Evolutionary conservation across 2,329 filamentous ascomycete genomes (phyloP).

Genomic region (Rhinocladiella mackenziei): DNA sequence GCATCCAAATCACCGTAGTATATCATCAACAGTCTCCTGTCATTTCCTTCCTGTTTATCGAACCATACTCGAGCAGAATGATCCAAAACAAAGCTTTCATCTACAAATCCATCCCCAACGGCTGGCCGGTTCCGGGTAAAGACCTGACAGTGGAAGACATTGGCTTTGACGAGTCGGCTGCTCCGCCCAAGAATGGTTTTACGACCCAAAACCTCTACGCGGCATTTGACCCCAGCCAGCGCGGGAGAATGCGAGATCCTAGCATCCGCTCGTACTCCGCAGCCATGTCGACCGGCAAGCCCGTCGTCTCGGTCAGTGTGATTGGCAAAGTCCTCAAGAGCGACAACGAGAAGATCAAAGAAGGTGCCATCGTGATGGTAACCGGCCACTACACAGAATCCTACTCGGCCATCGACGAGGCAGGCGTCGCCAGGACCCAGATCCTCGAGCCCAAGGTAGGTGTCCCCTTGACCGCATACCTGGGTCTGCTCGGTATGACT

Average conservation of each 20-base stretch:
- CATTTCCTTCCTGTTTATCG: not conserved
- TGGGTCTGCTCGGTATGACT: slow-evolving; percentile 67
- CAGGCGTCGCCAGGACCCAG: slow-evolving; percentile 29
- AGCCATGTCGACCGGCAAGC: slow-evolving; percentile 54
- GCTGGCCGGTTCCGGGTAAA: slow-evolving; percentile 65
- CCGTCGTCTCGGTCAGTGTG: slow-evolving; percentile 55
- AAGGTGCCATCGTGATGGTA: slow-evolving; percentile 52
- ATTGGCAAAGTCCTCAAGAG: slow-evolving; percentile 65
- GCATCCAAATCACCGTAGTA: not conserved
- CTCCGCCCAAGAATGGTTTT: slow-evolving; percentile 55
- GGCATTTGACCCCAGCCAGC: slow-evolving; percentile 74
- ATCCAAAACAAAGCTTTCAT: slow-evolving; percentile 67
- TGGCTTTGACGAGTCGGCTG: slow-evolving; percentile 61
- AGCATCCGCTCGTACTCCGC: slow-evolving; percentile 59
- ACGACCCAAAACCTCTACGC: slow-evolving; percentile 63
- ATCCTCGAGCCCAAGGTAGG: slow-evolving; percentile 47
- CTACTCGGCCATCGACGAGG: slow-evolving; percentile 55
- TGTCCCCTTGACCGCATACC: slow-evolving; percentile 61
- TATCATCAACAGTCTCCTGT: not conserved
- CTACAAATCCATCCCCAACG: slow-evolving; percentile 66
- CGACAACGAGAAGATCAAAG: slow-evolving; percentile 54
- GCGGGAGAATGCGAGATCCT: slow-evolving; percentile 65
- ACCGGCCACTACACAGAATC: slow-evolving; percentile 50
- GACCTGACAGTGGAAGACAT: slow-evolving; percentile 64
- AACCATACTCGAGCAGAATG: slow-evolving; percentile 14